Evolutionary conservation across 208 protist genomes (phyloP).

Genomic region (Sergeia podlipaevii): DNA sequence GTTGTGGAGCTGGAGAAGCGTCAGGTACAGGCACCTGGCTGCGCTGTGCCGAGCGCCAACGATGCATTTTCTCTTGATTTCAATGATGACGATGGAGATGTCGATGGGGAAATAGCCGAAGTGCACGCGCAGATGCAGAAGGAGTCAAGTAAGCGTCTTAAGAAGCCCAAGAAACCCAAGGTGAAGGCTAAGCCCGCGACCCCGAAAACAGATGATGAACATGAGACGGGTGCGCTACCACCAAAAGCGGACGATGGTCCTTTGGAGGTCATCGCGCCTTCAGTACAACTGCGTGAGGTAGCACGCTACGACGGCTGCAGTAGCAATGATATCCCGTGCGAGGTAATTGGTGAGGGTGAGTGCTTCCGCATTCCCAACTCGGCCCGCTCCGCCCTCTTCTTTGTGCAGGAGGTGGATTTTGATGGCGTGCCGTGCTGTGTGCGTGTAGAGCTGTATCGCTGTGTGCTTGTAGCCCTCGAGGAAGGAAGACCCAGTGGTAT

Average conservation of each 20-base stretch:
- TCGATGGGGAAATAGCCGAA: conserved; percentile 24
- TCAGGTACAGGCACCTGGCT: conserved; percentile 13
- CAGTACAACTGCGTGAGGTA: conserved; percentile 10
- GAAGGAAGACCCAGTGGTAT: background rate
- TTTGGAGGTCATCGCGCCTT: background rate
- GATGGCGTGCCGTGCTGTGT: conserved; percentile 46
- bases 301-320: conserved; percentile 9
- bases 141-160: conserved; percentile 25
- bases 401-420: conserved; percentile 23
- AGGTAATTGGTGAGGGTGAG: conserved; percentile 12
- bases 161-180: conserved; percentile 16
- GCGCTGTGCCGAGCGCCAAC: background rate
- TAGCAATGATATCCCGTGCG: conserved; percentile 7
- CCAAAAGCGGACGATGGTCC: too few species aligned
- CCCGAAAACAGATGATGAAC: background rate
- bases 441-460: conserved; percentile 62
- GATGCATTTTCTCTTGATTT: conserved; percentile 47
- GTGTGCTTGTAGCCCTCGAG: conserved; percentile 43
- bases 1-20: conserved; percentile 23
- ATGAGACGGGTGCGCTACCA: too few species aligned
- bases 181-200: too few species aligned
- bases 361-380: conserved; percentile 46
- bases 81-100: conserved; percentile 24
- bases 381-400: conserved; percentile 31
- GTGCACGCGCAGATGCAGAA: conserved; percentile 5